Evolutionary conservation across 2,329 filamentous ascomycete species (phyloP).

Genomic region (Dothidotthia symphoricarpi): DNA sequence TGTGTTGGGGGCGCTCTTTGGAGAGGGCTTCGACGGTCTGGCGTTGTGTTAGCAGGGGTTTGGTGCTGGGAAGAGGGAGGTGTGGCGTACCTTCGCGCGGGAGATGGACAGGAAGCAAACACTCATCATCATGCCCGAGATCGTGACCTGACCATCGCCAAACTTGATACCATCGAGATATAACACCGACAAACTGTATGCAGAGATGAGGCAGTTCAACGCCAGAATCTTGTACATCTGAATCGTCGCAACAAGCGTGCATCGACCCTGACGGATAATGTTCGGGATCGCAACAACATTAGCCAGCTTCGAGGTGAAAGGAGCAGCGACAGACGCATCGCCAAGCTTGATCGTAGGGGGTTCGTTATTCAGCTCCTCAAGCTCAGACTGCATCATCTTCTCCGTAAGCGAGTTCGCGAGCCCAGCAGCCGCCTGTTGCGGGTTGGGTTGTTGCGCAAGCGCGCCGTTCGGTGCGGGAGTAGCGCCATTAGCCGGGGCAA

Average conservation of each 20-base stretch:
- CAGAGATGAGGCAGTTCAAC: constrained; percentile 94
- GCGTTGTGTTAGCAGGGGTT: constrained; percentile 26
- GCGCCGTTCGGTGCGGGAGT: constrained; percentile 26
- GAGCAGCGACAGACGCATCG: constrained; percentile 93
- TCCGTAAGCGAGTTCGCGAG: constrained; percentile 81
- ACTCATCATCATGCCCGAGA: constrained; percentile 99
- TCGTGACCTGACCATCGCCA: constrained; percentile 95
- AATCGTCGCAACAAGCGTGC: constrained; percentile 95
- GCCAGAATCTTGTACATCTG: constrained; percentile 99
- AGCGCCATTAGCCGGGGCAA: constrained; percentile 53
- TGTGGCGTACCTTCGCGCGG: constrained; percentile 68
- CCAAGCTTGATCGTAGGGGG: constrained; percentile 95
- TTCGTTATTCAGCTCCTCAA: constrained; percentile 72
- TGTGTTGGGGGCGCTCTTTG: constrained; percentile 95
- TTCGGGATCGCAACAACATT: constrained; percentile 97
- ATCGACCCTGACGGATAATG: constrained; percentile 95
- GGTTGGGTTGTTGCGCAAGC: constrained; percentile 33
- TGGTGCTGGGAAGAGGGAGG: background rate
- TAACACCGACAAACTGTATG: constrained; percentile 92
- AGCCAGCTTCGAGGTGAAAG: constrained; percentile 95
- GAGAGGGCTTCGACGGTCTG: constrained; percentile 88
- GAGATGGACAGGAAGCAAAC: constrained; percentile 99
- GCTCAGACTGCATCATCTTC: constrained; percentile 84
- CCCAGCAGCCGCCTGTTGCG: constrained; percentile 61
- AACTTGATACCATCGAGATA: constrained; percentile 99